Conservation (phyloP, 768 basidiomycete species). For the Coprinellus aureogranulatus region DNA sequence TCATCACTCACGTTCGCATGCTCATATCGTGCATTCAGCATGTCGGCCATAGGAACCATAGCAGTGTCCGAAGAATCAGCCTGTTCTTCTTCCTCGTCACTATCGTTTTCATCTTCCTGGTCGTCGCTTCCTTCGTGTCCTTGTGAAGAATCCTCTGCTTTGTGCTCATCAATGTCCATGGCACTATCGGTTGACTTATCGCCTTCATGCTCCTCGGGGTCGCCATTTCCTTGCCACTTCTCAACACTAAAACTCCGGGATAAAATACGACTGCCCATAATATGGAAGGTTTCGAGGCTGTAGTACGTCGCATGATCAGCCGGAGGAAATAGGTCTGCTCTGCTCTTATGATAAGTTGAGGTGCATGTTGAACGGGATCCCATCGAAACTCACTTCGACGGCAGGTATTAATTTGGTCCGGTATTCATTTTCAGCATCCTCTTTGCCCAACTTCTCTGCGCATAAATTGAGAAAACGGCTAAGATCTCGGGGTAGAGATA, state of each 20-base stretch:
- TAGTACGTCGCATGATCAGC: slow-evolving; percentile 48
- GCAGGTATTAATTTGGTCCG: slow-evolving; percentile 64
- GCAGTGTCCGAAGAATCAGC: slow-evolving; percentile 66
- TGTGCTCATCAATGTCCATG: slow-evolving; percentile 43
- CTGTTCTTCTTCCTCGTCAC: slow-evolving; percentile 42
- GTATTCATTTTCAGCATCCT: slow-evolving; percentile 77
- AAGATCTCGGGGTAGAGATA: slow-evolving; percentile 21
- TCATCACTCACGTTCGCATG: slow-evolving; percentile 83
- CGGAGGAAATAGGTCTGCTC: slow-evolving; percentile 71
- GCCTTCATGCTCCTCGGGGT: slow-evolving; percentile 23
- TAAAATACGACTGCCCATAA: slow-evolving; percentile 88
- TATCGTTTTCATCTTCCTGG: slow-evolving; percentile 39
- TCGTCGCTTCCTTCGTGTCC: slow-evolving; percentile 18
- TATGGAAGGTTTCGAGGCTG: slow-evolving; percentile 73
- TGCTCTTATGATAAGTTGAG: slow-evolving; percentile 25
- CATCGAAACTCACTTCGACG: slow-evolving; percentile 51
- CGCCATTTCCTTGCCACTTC: slow-evolving; percentile 42
- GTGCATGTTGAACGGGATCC: not conserved
- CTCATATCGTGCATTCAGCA: slow-evolving; percentile 86
- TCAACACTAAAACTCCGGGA: slow-evolving; percentile 90
- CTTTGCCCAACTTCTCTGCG: slow-evolving; percentile 82
- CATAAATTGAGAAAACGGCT: not conserved
- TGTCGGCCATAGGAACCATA: slow-evolving; percentile 96
- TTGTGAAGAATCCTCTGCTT: slow-evolving; percentile 19
- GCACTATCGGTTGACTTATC: slow-evolving; percentile 35